These are phyloP conservation scores for Annulohypoxylon truncatum DNA, from an alignment of 2,329 filamentous ascomycete species.

Conservation along the genomic window DNA sequence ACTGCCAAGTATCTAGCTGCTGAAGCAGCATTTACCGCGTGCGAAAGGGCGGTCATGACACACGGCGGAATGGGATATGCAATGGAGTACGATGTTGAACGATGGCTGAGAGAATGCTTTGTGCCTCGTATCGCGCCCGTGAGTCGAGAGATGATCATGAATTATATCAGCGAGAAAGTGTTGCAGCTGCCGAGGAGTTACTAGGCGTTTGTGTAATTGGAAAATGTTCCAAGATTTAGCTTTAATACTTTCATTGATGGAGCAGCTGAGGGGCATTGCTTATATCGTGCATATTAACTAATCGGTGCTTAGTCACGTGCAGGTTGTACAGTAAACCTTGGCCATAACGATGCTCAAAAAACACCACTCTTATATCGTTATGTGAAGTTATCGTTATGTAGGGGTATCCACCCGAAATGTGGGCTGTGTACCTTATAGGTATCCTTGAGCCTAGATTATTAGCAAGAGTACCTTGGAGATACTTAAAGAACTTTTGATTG, in stretches of 20 bases:
- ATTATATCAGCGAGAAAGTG: conserved; percentile 76
- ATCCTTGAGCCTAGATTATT: too few relatives aligned
- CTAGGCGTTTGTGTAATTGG: conserved; percentile 52
- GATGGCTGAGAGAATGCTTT: conserved; percentile 73
- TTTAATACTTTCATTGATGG: too few relatives aligned
- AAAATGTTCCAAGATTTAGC: too few relatives aligned
- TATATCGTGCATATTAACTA: background rate
- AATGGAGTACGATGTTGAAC: conserved; percentile 72
- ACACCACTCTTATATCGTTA: too few relatives aligned
- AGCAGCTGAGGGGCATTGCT: background rate
- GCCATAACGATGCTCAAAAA: too few relatives aligned
- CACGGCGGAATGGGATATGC: conserved; percentile 75
- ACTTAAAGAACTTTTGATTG: too few relatives aligned
- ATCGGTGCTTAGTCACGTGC: background rate
- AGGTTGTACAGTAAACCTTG: too few relatives aligned
- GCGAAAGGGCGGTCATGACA: conserved; percentile 69
- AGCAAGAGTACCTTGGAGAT: too few relatives aligned
- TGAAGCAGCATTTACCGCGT: conserved; percentile 71
- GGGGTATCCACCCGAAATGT: too few relatives aligned
- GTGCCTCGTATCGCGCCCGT: conserved; percentile 74
- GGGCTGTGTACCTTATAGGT: too few relatives aligned
- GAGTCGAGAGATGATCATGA: conserved; percentile 79
- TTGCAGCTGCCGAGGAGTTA: conserved; percentile 76
- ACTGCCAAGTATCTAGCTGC: conserved; percentile 78
- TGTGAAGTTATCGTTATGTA: too few relatives aligned